A percentile compares a stretch with the other conserved stretches of the same genome.
Conservation (phyloP, 2,329 filamentous ascomycete genomes). For the Microcyclospora pomicola region DNA sequence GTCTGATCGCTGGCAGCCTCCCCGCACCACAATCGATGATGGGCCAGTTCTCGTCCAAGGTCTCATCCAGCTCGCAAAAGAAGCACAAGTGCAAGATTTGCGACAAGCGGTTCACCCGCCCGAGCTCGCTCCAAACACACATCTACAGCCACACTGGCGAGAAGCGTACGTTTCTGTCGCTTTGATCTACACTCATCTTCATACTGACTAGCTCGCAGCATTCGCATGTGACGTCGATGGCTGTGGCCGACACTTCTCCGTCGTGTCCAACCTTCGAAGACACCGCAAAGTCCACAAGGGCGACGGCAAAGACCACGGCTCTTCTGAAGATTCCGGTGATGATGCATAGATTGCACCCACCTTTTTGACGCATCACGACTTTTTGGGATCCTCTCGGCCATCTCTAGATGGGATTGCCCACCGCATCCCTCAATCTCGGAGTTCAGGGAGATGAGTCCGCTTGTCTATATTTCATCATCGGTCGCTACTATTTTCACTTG, state of each 20-base stretch:
- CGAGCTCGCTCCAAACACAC: conserved; percentile 88
- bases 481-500: conserved; percentile 21
- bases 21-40: conserved; percentile 95
- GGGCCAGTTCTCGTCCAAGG: conserved; percentile 94
- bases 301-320: conserved; percentile 37
- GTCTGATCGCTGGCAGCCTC: conserved; percentile 45
- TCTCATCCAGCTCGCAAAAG: conserved; percentile 91
- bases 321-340: conserved; percentile 31
- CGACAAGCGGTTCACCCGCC: conserved; percentile 91
- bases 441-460: too few species aligned
- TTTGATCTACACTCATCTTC: conserved; percentile 3
- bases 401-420: neutral
- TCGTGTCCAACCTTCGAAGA: conserved; percentile 85
- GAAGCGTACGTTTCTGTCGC: conserved; percentile 61
- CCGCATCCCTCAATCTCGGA: neutral
- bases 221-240: conserved; percentile 90
- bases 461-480: conserved; percentile 13
- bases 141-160: conserved; percentile 98
- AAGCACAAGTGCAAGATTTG: conserved; percentile 99
- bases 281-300: conserved; percentile 95
- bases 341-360: conserved; percentile 12
- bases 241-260: conserved; percentile 90
- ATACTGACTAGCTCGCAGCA: conserved; percentile 39
- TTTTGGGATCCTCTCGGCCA: neutral
- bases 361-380: neutral